Evolutionary conservation across 2,329 filamentous ascomycete genomes (phyloP).

Genomic region (Pseudocercospora pini-densiflorae): DNA sequence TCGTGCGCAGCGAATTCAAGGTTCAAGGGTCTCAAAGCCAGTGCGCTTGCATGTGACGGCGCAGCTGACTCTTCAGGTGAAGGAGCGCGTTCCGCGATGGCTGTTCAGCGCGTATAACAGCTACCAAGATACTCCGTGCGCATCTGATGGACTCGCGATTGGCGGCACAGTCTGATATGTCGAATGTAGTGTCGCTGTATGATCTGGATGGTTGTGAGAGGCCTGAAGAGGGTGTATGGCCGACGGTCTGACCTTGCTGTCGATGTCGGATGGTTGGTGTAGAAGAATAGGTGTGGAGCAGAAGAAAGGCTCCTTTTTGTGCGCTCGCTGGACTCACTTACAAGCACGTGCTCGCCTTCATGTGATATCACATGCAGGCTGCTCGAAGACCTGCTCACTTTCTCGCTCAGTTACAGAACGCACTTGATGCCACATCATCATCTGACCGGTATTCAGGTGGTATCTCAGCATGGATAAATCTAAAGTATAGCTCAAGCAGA

Average conservation of each 20-base stretch:
- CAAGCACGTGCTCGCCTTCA: neutral
- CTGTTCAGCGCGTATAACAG: neutral
- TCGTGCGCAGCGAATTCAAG: too few relatives aligned
- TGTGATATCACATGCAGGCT: neutral
- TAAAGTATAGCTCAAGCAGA: neutral
- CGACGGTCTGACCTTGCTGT: too few relatives aligned
- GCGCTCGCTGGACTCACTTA: neutral
- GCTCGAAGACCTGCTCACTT: neutral
- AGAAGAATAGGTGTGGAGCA: neutral
- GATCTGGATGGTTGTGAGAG: neutral
- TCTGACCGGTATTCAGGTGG: neutral
- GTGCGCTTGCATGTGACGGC: too few relatives aligned
- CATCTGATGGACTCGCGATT: neutral
- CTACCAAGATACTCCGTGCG: neutral
- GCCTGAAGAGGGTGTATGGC: too few relatives aligned
- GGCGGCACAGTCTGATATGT: neutral
- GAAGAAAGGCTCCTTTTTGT: neutral
- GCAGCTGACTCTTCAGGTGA: too few relatives aligned
- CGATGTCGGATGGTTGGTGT: neutral
- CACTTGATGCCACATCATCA: neutral
- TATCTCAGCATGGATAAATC: neutral
- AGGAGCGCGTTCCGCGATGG: too few relatives aligned
- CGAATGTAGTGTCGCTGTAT: neutral
- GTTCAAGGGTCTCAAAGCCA: too few relatives aligned
- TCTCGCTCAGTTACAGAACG: neutral